Evolutionary conservation across 768 basidiomycete species (phyloP).

Genomic region (Tulasnella sp.): DNA sequence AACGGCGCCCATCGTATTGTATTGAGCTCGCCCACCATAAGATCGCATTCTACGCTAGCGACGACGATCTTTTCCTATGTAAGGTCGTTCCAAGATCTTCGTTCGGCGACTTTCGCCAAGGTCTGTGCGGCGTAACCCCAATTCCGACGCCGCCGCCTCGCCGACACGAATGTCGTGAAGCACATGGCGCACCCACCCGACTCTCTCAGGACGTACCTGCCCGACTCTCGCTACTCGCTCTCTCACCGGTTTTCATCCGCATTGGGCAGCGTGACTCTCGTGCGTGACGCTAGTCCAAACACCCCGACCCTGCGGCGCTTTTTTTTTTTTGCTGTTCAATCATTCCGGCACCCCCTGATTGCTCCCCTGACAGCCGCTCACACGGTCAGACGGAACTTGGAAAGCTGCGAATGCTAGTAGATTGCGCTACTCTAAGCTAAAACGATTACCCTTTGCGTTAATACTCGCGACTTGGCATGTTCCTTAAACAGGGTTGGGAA

Average conservation of each 20-base stretch:
- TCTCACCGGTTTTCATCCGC: background rate
- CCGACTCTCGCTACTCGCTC: background rate
- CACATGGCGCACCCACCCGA: background rate
- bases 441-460: background rate
- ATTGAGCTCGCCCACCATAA: background rate
- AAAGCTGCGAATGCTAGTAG: background rate
- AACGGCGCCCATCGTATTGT: background rate
- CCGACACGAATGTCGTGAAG: background rate
- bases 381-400: background rate
- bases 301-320: background rate
- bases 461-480: background rate
- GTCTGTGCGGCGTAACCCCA: background rate
- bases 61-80: background rate
- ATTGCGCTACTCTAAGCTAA: background rate
- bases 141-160: background rate
- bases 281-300: background rate
- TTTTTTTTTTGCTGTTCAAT: background rate
- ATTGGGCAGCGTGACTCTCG: constrained; percentile 1
- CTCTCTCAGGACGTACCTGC: background rate
- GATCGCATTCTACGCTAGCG: background rate
- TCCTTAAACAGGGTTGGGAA: background rate
- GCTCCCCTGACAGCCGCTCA: background rate
- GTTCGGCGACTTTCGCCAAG: background rate
- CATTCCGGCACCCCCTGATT: background rate
- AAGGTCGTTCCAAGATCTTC: background rate